Evolutionary conservation across 78 protist genomes (phyloP).

Genomic region (Pelomyxa schiedti): DNA sequence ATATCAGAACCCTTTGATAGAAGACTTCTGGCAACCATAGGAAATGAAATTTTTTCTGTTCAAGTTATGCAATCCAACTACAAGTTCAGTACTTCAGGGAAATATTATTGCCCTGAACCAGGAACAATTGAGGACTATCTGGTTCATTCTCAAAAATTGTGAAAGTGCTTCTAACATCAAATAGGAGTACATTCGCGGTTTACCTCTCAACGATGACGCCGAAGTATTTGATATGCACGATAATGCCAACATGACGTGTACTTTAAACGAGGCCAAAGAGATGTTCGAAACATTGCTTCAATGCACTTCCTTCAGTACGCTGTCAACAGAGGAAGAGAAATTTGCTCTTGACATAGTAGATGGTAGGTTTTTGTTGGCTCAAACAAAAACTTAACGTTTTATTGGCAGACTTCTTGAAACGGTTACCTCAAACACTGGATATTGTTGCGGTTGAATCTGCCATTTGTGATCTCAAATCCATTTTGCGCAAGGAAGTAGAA

Average conservation of each 20-base stretch:
- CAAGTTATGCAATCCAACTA: constrained; percentile 22
- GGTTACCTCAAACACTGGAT: too few species aligned
- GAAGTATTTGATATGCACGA: constrained; percentile 76
- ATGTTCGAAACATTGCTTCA: constrained; percentile 21
- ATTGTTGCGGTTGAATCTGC: too few species aligned
- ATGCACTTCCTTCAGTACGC: too few species aligned
- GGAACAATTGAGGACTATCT: neutral
- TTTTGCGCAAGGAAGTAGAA: constrained; percentile 66
- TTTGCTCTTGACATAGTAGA: too few species aligned
- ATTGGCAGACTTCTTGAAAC: too few species aligned
- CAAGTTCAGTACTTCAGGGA: constrained; percentile 30
- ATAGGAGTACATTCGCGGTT: neutral
- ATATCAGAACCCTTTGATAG: constrained; percentile 89
- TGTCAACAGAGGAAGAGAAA: too few species aligned
- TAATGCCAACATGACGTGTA: constrained; percentile 75
- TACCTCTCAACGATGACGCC: constrained; percentile 65
- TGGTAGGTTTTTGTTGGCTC: too few species aligned
- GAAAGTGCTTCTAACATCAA: too few species aligned
- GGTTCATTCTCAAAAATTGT: too few species aligned
- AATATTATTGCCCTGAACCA: constrained; percentile 3
- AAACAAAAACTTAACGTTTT: too few species aligned
- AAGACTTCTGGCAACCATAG: constrained; percentile 37
- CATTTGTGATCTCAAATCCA: too few species aligned
- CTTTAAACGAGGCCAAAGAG: constrained; percentile 27
- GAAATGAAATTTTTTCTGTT: constrained; percentile 15